Percentiles rank a stretch among this genome's conserved stretches.
Evolutionary conservation across 768 basidiomycete species (phyloP).

Genomic region (Suillus cothurnatus): DNA sequence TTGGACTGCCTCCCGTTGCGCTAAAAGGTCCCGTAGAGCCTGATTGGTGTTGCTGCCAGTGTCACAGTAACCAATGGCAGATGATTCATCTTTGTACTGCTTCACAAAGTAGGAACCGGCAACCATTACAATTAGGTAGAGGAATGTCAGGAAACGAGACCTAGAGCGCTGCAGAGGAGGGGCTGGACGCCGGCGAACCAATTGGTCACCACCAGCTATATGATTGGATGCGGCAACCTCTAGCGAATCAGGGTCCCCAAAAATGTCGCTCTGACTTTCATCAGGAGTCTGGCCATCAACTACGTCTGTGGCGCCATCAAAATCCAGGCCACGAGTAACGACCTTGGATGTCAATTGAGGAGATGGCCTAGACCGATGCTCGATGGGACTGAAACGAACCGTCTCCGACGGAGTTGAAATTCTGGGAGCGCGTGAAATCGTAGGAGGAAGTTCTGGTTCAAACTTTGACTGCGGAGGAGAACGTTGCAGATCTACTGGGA

Average conservation of each 20-base stretch:
- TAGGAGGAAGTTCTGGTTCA: constrained; percentile 51
- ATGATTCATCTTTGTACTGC: constrained; percentile 68
- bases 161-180: constrained; percentile 19
- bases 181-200: constrained; percentile 12
- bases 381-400: constrained; percentile 18
- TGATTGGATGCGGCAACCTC: constrained; percentile 39
- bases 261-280: constrained; percentile 23
- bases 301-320: constrained; percentile 9
- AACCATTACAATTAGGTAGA: constrained; percentile 41
- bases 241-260: constrained; percentile 22
- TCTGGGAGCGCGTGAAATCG: constrained; percentile 33
- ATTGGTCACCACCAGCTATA: constrained; percentile 37
- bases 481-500: constrained; percentile 26
- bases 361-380: constrained; percentile 22
- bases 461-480: constrained; percentile 60
- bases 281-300: constrained; percentile 8
- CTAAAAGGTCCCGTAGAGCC: constrained; percentile 50
- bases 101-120: constrained; percentile 36
- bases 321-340: constrained; percentile 22
- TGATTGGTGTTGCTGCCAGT: constrained; percentile 60
- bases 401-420: constrained; percentile 19
- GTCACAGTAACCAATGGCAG: constrained; percentile 78
- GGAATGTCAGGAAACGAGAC: constrained; percentile 43
- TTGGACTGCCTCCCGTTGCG: constrained; percentile 47
- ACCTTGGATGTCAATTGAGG: constrained; percentile 24